Conservation (phyloP, 306 rosid genomes). For the Vicia villosa region DNA sequence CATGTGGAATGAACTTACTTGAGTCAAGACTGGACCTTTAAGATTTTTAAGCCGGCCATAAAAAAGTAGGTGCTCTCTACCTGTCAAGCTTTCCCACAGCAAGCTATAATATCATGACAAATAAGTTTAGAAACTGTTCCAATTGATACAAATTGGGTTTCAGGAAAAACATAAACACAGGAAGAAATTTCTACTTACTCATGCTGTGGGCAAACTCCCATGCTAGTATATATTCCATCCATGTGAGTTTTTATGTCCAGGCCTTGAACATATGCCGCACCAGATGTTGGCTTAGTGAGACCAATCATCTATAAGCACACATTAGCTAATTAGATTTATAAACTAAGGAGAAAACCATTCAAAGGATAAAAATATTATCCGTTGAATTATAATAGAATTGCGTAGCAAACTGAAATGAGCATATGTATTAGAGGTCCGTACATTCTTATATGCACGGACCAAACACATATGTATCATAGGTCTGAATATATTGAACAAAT, state of each 20-base stretch:
- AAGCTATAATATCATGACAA: constrained; percentile 51
- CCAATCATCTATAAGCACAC: constrained; percentile 77
- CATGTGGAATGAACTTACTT: constrained; percentile 50
- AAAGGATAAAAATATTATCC: constrained; percentile 11
- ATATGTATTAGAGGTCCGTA: neutral
- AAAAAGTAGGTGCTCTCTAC: constrained; percentile 87
- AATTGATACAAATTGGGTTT: neutral
- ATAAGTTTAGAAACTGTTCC: neutral
- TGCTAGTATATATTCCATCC: constrained; percentile 76
- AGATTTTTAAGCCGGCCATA: constrained; percentile 93
- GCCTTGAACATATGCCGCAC: constrained; percentile 75
- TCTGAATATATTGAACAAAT: neutral
- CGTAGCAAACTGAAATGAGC: neutral
- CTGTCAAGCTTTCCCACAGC: constrained; percentile 84
- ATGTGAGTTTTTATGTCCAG: constrained; percentile 69
- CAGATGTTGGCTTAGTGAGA: constrained; percentile 79
- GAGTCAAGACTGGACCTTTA: constrained; percentile 62
- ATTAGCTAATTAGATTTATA: constrained; percentile 24
- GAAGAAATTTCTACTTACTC: constrained; percentile 59
- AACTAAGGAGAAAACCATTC: constrained; percentile 19
- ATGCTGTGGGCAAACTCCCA: constrained; percentile 96
- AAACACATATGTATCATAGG: neutral
- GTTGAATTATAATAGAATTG: neutral
- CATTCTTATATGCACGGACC: neutral
- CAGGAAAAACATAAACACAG: neutral